Evolutionary conservation across 768 basidiomycete genomes (phyloP), one percentile per base, ranked within the genome.

Genomic region (Gloeophyllum trabeum): DNA sequence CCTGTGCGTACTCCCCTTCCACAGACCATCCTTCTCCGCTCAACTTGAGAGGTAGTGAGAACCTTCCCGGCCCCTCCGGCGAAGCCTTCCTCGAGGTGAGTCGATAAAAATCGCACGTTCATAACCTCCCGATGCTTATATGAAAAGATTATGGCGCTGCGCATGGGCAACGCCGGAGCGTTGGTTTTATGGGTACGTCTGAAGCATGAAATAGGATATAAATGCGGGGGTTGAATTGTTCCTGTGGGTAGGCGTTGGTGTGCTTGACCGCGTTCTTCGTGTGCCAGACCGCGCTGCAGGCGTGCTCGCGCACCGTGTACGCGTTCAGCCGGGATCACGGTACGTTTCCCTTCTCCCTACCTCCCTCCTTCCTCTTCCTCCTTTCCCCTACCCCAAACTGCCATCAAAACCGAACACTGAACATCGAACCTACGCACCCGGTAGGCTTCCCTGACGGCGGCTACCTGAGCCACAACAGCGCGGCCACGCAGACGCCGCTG

Each of bases 191-290:
- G 89, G 89, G 79, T 79, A 55, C 37, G 57, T 54, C 39, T 19
- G 20, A 7, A 37, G 28, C 28, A 7, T 7, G 28, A 30, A 7
- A 30, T 7, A 30, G 10, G 10, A n/a, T n/a, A n/a, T n/a, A 30
- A 16, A 7, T 16, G 28, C 28, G 28, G 10, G 28, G 10, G 28
- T 30, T 30, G 16, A 7, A 30, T 30, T 7, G 10, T 7, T 7
- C 28, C 10, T 16, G 16, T 16, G 18, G 16, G 24, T 40, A 80
- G 79, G 67, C 67, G 12, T 78, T 81, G 47, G 82, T 88, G 23
- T 90, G 88, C 66, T 56, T 86, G 44, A 87, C 88, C 13, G 90
- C 90, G 0, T 91, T 89, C 65, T 87, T 87, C 57, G 85, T 88
- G 43, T 78, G 76, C 14, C 84, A 87, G 58, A 80, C 75, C 12